Base-by-base conservation (phyloP, 192 early-diverging fungal genomes). In the Kappamyces sp. region DNA sequence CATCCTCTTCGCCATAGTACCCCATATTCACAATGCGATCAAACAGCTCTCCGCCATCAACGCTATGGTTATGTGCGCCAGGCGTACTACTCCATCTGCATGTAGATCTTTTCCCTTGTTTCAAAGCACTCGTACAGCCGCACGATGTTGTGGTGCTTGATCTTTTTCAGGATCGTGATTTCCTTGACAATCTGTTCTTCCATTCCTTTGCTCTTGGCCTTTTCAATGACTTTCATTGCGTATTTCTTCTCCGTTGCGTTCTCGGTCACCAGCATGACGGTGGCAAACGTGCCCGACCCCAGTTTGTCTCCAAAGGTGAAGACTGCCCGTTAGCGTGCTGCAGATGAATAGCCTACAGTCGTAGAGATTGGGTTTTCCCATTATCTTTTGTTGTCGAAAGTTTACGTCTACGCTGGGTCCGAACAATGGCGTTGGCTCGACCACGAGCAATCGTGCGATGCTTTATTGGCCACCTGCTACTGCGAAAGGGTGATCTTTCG, bases 141-240 rank as follows among this genome's bases (percentile, higher is more conserved):
- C 31, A 68, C 45, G 58, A 67, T 67, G 49, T 68, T 68, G 67
- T 65, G 70, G 58, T 88, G 87, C 35, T 74, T 58, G 52, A 85
- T 74, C 9, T 63, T 66, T 30, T 76, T 77, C 62, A 88, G 47
- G 45, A 88, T 74, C 29, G 63, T 75, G 45, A 85, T 82, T 57
- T 89, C 87, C 64, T 84, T 78, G 32, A 83, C 79, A 12, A 84
- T 85, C 34, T 75, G 76, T 39, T 76, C 75, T 5, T 77, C 67
- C 33, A 73, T 72, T 15, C 81, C 73, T 22, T 50, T 54, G 66
- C 73, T 67, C 60, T 78, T 69, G 37, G 68, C 59, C 49, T 84
- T 84, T 32, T 84, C 82, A 66, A 90, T 87, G 57, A 90, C 74
- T 64, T 90, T 90, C 64, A 86, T 84, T 0, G 88, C 88, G 53